Conservation (phyloP, 441 rosid species). For the Codiaeum variegatum region DNA sequence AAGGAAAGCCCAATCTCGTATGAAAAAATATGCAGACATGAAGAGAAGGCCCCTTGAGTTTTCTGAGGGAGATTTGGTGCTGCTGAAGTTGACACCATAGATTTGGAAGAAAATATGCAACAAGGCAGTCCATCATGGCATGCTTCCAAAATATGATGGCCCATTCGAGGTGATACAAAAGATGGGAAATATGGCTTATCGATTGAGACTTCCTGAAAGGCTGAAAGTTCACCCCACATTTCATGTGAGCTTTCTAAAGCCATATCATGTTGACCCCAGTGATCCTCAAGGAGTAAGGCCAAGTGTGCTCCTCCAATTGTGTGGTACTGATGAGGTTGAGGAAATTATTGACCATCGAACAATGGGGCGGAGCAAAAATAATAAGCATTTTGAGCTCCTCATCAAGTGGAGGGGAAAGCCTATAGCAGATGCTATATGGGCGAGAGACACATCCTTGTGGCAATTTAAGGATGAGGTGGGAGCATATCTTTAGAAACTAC, state of each 20-base stretch:
- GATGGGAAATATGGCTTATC: neutral
- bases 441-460: no score
- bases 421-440: no score
- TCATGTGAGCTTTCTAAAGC: neutral
- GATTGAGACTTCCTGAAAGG: neutral
- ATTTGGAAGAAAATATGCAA: constrained; percentile 7
- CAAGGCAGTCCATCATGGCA: neutral
- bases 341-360: no score
- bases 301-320: neutral
- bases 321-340: no score
- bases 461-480: no score
- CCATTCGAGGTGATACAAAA: neutral
- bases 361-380: no score
- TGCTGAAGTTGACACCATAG: neutral
- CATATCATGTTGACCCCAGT: neutral
- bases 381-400: no score
- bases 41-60: neutral
- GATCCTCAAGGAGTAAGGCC: neutral
- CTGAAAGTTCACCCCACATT: neutral
- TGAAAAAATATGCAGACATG: neutral
- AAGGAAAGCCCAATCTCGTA: neutral
- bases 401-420: no score
- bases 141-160: neutral
- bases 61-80: neutral
- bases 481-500: no score